These are phyloP conservation scores for Mycena kentingensis DNA, from an alignment of 768 basidiomycete genomes.

Conservation along the genomic window DNA sequence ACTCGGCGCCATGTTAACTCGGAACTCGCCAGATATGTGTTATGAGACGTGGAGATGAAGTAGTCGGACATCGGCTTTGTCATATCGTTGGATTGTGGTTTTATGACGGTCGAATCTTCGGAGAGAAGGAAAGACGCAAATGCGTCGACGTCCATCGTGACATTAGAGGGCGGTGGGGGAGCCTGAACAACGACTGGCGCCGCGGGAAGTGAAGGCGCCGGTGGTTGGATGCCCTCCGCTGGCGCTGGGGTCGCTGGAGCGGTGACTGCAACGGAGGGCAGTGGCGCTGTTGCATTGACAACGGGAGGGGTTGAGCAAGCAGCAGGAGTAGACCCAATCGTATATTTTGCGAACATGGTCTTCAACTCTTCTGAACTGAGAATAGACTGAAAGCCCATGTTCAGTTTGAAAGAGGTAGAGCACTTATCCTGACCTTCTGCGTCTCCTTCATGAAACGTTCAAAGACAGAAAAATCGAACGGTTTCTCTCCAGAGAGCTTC, in stretches of 20 bases:
- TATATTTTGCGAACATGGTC: constrained; percentile 26
- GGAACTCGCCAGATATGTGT: constrained; percentile 69
- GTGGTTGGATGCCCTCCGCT: not conserved
- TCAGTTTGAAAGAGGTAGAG: not conserved
- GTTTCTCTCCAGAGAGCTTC: constrained; percentile 10
- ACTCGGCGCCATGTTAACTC: not conserved
- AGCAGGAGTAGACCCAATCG: constrained; percentile 5
- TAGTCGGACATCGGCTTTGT: constrained; percentile 70
- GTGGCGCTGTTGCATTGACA: not conserved
- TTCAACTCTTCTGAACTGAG: constrained; percentile 25
- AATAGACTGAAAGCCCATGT: constrained; percentile 21
- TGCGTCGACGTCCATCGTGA: constrained; percentile 45
- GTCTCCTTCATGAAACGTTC: constrained; percentile 26
- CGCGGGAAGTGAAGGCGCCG: not conserved
- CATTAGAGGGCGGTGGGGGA: constrained; percentile 17
- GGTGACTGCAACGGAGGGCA: not conserved
- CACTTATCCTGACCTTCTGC: constrained; percentile 19
- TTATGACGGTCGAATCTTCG: constrained; percentile 48
- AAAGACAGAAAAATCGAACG: constrained; percentile 23
- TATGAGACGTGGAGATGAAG: constrained; percentile 86
- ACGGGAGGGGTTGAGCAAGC: not conserved
- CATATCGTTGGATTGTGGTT: constrained; percentile 57
- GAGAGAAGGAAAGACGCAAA: constrained; percentile 68
- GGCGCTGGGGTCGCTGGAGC: not conserved
- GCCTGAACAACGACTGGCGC: not conserved